phyloP scores from a whole-genome alignment of 2,329 filamentous ascomycete species.

The Diaporthe velutina region DNA sequence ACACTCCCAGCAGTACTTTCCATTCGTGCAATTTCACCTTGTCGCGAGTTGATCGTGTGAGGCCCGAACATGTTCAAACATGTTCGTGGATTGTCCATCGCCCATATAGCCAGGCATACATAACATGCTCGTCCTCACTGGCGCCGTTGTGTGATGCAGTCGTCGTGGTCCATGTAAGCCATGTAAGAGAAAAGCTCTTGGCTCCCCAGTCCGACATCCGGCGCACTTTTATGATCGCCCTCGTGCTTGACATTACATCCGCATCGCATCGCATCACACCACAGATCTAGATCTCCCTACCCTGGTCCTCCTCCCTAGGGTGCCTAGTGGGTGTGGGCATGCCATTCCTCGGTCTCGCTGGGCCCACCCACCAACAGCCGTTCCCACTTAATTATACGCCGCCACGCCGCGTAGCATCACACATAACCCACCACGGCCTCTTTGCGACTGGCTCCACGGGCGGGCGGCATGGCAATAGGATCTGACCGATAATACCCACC shows the following conservation, averaged over 20 bases:
- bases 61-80: constrained; percentile 13
- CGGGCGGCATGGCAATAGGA: constrained; percentile 22
- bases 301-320: background rate
- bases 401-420: constrained; percentile 4
- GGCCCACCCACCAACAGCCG: background rate
- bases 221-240: constrained; percentile 10
- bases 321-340: background rate
- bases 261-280: constrained; percentile 28
- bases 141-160: background rate
- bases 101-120: background rate
- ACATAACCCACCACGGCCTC: background rate
- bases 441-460: constrained; percentile 18
- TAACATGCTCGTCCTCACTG: background rate
- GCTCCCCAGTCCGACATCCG: background rate
- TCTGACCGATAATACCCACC: constrained; percentile 17
- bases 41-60: constrained; percentile 22
- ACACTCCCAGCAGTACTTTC: constrained; percentile 4
- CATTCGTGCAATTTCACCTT: constrained; percentile 28
- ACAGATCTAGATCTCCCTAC: constrained; percentile 20
- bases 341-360: background rate
- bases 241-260: constrained; percentile 19
- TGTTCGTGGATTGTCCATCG: background rate
- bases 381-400: constrained; percentile 23
- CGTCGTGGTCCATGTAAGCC: background rate
- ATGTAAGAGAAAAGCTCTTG: constrained; percentile 24